These are phyloP conservation scores for Metarhizium sp. DNA, from an alignment of 2,329 filamentous ascomycete species.

Conservation along the genomic window DNA sequence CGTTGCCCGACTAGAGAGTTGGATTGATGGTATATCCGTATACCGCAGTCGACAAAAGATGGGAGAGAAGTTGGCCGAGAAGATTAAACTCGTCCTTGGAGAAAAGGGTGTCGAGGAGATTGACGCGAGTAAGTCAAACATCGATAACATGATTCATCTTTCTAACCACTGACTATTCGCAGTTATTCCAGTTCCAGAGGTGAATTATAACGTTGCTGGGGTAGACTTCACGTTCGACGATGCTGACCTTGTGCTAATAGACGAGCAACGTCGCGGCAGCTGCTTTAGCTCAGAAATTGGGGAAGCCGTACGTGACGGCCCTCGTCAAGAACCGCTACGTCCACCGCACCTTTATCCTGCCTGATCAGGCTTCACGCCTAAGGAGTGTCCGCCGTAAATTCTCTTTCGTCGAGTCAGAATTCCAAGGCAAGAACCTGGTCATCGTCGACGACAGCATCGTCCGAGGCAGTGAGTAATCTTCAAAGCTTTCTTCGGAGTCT, in stretches of 20 bases:
- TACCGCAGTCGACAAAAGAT: constrained; percentile 78
- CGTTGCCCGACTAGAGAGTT: constrained; percentile 71
- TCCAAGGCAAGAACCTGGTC: constrained; percentile 68
- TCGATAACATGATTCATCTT: not conserved
- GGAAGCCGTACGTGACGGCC: constrained; percentile 69
- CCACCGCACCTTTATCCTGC: constrained; percentile 10
- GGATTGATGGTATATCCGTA: constrained; percentile 83
- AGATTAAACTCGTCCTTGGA: constrained; percentile 57
- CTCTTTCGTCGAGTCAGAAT: constrained; percentile 78
- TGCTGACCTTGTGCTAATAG: constrained; percentile 22
- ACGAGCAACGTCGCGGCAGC: constrained; percentile 76
- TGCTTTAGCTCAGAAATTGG: constrained; percentile 62
- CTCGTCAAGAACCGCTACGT: constrained; percentile 65
- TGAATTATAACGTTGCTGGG: constrained; percentile 7
- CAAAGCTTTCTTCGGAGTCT: constrained; percentile 42
- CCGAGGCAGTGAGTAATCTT: constrained; percentile 33
- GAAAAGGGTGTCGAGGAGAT: constrained; percentile 64
- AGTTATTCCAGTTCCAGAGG: constrained; percentile 63
- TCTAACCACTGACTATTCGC: constrained; percentile 7
- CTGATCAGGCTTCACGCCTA: constrained; percentile 48
- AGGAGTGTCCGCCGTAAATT: constrained; percentile 87
- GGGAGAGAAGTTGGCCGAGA: constrained; percentile 72
- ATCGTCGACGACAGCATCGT: constrained; percentile 89
- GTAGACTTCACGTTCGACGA: not conserved
- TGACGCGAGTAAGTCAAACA: constrained; percentile 40